These are phyloP conservation scores for Ogataea parapolymorpha DNA, from an alignment of 805 yeast genomes.

Conservation along the genomic window DNA sequence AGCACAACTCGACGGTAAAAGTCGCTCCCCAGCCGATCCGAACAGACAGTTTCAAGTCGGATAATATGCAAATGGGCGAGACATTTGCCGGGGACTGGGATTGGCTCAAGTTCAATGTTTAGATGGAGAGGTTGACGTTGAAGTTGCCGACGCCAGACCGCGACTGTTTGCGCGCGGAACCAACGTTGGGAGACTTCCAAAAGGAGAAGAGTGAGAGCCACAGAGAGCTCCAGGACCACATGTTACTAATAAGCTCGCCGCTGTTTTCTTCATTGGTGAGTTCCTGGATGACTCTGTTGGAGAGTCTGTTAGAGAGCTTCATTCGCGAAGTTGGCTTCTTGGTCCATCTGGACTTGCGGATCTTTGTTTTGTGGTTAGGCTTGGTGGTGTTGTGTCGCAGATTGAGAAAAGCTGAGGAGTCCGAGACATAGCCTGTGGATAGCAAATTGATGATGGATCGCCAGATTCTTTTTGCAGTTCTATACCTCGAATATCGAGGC, in stretches of 20 bases:
- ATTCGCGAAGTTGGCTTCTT: constrained; percentile 30
- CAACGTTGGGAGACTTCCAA: constrained; percentile 15
- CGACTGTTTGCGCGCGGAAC: constrained; percentile 2
- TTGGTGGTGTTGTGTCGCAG: constrained; percentile 20
- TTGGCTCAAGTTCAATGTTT: constrained; percentile 36
- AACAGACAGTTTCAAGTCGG: constrained; percentile 14
- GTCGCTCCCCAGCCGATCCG: constrained; percentile 3
- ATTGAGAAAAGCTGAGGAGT: constrained; percentile 30
- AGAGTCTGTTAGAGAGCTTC: constrained; percentile 22
- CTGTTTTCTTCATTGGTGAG: constrained; percentile 19
- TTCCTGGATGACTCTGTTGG: constrained; percentile 24
- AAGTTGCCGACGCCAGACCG: constrained; percentile 15
- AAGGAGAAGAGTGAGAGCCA: constrained; percentile 18
- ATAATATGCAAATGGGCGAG: constrained; percentile 33
- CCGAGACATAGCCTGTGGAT: constrained; percentile 34
- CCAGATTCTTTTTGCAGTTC: constrained; percentile 33
- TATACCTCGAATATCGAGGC: constrained; percentile 33
- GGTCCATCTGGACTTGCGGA: constrained; percentile 32
- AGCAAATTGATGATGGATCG: constrained; percentile 31
- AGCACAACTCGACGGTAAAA: constrained; percentile 1
- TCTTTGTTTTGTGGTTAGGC: constrained; percentile 26
- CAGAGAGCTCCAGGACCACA: constrained; percentile 20
- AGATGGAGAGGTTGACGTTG: constrained; percentile 18
- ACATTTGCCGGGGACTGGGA: constrained; percentile 35
- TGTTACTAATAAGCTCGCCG: constrained; percentile 17